Evolutionary conservation across 2,329 filamentous ascomycete species (phyloP).

Genomic region (Rhynchosporium secalis): DNA sequence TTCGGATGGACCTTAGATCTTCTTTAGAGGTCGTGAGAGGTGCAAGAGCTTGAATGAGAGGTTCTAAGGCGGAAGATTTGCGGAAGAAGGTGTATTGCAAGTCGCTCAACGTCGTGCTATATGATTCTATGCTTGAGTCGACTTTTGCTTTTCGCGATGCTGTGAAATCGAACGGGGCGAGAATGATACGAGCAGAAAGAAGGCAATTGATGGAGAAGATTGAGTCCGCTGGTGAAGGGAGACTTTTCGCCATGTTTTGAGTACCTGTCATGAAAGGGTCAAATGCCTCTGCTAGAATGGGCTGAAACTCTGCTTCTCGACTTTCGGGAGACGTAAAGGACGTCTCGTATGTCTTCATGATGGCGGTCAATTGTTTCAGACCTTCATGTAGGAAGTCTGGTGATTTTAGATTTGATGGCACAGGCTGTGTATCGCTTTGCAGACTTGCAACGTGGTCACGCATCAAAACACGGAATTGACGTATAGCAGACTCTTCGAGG

Average conservation of each 20-base stretch:
- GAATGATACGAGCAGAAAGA: constrained; percentile 54
- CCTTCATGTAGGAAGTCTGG: constrained; percentile 81
- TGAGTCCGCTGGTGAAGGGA: constrained; percentile 59
- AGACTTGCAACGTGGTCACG: constrained; percentile 76
- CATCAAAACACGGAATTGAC: constrained; percentile 79
- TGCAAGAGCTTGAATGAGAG: constrained; percentile 59
- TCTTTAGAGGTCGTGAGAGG: constrained; percentile 43
- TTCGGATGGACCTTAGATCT: constrained; percentile 57
- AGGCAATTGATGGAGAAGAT: constrained; percentile 77
- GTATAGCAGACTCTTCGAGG: constrained; percentile 74
- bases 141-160: constrained; percentile 55
- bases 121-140: constrained; percentile 54
- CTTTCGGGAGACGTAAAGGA: constrained; percentile 64
- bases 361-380: constrained; percentile 71
- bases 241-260: constrained; percentile 62
- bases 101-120: constrained; percentile 59
- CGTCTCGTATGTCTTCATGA: constrained; percentile 86
- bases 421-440: constrained; percentile 69
- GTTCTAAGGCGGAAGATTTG: constrained; percentile 69
- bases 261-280: constrained; percentile 84
- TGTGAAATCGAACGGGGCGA: constrained; percentile 66
- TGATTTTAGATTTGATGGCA: constrained; percentile 71
- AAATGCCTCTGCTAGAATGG: constrained; percentile 74
- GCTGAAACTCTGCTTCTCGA: constrained; percentile 68
- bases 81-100: constrained; percentile 74